A percentile compares a stretch with the other conserved stretches of the same genome.
Evolutionary conservation across 1,284 basidiomycete genomes (phyloP).

Genomic region (Phylloboletellus chloephorus): DNA sequence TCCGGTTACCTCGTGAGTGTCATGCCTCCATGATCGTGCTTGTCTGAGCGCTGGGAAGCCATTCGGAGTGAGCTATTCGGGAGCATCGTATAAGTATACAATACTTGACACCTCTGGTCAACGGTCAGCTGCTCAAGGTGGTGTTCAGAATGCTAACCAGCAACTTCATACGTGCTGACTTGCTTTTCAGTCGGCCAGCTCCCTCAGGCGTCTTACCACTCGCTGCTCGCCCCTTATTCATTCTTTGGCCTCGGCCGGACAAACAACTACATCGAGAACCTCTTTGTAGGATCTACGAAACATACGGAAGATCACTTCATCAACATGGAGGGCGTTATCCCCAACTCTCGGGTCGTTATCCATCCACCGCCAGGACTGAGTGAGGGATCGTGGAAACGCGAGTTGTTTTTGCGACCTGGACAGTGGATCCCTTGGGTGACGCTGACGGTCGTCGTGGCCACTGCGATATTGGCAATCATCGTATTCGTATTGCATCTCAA

Average conservation of each 20-base stretch:
- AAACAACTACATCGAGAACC: conserved; percentile 99
- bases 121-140: conserved; percentile 86
- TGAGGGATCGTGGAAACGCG: conserved; percentile 73
- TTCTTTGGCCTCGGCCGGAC: conserved; percentile 97
- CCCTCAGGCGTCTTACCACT: conserved; percentile 86
- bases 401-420: conserved; percentile 90
- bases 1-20: conserved; percentile 67
- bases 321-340: conserved; percentile 94
- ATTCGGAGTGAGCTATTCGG: conserved; percentile 90
- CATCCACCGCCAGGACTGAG: conserved; percentile 59
- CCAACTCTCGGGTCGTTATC: conserved; percentile 96
- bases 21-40: not conserved
- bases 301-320: conserved; percentile 69
- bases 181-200: conserved; percentile 74
- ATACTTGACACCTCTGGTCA: conserved; percentile 90
- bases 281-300: conserved; percentile 87
- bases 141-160: not conserved
- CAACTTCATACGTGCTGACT: conserved; percentile 8
- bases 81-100: conserved; percentile 96
- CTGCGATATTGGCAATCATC: conserved; percentile 70
- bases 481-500: conserved; percentile 86
- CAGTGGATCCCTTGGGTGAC: conserved; percentile 99
- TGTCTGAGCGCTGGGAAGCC: conserved; percentile 47
- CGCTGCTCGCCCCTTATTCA: conserved; percentile 86
- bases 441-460: conserved; percentile 74